Conservation (phyloP, 2,329 filamentous ascomycete species). For the Zarea fungicola region DNA sequence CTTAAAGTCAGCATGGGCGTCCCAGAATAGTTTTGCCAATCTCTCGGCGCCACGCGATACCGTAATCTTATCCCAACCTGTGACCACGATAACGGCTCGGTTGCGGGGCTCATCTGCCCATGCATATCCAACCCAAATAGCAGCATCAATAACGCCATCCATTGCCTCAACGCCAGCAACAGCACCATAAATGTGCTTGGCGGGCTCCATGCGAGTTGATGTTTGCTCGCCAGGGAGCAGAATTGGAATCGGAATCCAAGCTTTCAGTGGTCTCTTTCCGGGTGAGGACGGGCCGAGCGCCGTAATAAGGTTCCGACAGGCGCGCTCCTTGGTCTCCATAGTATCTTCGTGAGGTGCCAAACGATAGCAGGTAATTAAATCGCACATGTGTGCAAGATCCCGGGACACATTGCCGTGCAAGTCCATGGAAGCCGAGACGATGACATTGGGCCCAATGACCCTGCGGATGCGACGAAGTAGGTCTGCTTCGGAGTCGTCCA, state of each 20-base stretch:
- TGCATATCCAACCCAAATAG: slow-evolving; percentile 51
- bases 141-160: slow-evolving; percentile 43
- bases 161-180: slow-evolving; percentile 38
- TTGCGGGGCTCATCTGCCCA: slow-evolving; percentile 52
- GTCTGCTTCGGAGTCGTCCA: slow-evolving; percentile 44
- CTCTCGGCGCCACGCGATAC: slow-evolving; percentile 37
- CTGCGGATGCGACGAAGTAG: slow-evolving; percentile 39
- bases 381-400: slow-evolving; percentile 42
- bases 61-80: slow-evolving; percentile 41
- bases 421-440: slow-evolving; percentile 52
- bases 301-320: slow-evolving; percentile 43
- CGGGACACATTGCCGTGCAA: slow-evolving; percentile 50
- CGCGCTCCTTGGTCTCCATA: slow-evolving; percentile 44
- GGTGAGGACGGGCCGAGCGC: slow-evolving; percentile 26
- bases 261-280: slow-evolving; percentile 40
- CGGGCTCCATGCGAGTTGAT: slow-evolving; percentile 47
- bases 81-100: slow-evolving; percentile 44
- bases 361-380: slow-evolving; percentile 49
- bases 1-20: slow-evolving; percentile 39
- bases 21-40: slow-evolving; percentile 44
- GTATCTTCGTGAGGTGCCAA: slow-evolving; percentile 48
- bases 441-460: slow-evolving; percentile 39
- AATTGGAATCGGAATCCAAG: slow-evolving; percentile 47
- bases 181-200: slow-evolving; percentile 43
- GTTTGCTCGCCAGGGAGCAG: slow-evolving; percentile 51